Conservation (phyloP, 169 alveolate genomes). For the Cryptosporidium sp. region DNA sequence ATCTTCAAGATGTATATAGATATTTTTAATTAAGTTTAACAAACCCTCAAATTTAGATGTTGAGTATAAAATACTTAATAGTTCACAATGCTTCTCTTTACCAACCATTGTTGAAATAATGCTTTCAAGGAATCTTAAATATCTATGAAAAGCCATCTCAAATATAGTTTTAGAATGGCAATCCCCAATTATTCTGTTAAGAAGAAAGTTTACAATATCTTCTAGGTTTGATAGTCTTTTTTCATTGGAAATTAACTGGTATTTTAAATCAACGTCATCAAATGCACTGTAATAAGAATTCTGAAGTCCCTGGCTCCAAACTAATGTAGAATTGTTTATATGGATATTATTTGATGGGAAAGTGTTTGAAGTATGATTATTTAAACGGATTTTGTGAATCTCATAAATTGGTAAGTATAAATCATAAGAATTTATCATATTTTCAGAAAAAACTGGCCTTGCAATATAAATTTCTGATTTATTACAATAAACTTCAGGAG, state of each 20-base stretch:
- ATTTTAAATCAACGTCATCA: background rate
- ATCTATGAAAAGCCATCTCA: slow-evolving; percentile 1
- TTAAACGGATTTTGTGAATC: slow-evolving; percentile 23
- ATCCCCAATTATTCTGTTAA: background rate
- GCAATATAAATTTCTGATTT: slow-evolving; percentile 49
- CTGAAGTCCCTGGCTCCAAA: slow-evolving; percentile 39
- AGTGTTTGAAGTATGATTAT: background rate
- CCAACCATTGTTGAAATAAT: background rate
- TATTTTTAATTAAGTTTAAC: background rate
- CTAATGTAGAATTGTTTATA: slow-evolving; percentile 1
- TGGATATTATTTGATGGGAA: background rate
- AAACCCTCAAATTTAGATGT: background rate
- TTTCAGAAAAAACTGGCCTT: slow-evolving; percentile 3
- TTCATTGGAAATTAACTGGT: background rate
- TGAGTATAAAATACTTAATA: slow-evolving; percentile 2
- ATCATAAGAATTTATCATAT: background rate
- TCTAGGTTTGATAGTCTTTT: background rate
- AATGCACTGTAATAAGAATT: background rate
- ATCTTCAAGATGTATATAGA: background rate
- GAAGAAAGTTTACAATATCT: background rate
- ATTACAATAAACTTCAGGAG: background rate
- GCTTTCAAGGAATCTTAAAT: background rate
- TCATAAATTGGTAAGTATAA: slow-evolving; percentile 33
- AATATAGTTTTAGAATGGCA: slow-evolving; percentile 12
- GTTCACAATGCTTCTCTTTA: background rate